Conservation (phyloP, 345 rosid species). For the Melastoma malabathricum region DNA sequence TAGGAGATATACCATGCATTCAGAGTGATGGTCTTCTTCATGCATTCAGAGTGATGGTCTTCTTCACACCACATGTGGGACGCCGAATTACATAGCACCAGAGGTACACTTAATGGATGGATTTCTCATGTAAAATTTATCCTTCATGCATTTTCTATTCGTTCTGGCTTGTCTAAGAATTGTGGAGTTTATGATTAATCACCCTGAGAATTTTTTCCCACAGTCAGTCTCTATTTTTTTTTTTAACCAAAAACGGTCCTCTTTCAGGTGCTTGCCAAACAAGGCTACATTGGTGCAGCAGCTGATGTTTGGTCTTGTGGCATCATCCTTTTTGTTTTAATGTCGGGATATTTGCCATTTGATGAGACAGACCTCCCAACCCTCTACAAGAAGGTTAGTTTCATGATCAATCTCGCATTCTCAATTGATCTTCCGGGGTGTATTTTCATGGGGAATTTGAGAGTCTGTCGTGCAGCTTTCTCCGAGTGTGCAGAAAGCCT, state of each 20-base stretch:
- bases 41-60: constrained; percentile 38
- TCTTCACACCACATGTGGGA: constrained; percentile 89
- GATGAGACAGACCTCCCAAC: constrained; percentile 68
- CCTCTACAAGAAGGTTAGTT: constrained; percentile 50
- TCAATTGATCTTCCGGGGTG: background rate
- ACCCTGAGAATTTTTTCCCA: background rate
- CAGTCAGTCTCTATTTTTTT: background rate
- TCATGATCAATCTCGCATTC: background rate
- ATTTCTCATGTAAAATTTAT: background rate
- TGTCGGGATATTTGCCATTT: constrained; percentile 90
- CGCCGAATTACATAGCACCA: constrained; percentile 80
- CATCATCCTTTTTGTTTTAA: constrained; percentile 69
- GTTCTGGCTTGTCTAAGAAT: too few relatives aligned
- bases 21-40: too few relatives aligned
- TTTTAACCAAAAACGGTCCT: background rate
- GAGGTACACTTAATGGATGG: constrained; percentile 18
- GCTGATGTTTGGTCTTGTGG: constrained; percentile 98
- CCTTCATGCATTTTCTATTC: background rate
- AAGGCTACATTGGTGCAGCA: constrained; percentile 79
- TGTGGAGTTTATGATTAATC: too few relatives aligned
- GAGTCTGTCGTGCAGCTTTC: background rate
- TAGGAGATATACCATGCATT: background rate
- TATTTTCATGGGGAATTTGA: background rate
- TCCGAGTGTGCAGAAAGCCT: too few relatives aligned
- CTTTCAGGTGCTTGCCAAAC: constrained; percentile 42